Evolutionary conservation across 805 yeast genomes (phyloP).

Genomic region (Schwanniomyces vanrijiae): DNA sequence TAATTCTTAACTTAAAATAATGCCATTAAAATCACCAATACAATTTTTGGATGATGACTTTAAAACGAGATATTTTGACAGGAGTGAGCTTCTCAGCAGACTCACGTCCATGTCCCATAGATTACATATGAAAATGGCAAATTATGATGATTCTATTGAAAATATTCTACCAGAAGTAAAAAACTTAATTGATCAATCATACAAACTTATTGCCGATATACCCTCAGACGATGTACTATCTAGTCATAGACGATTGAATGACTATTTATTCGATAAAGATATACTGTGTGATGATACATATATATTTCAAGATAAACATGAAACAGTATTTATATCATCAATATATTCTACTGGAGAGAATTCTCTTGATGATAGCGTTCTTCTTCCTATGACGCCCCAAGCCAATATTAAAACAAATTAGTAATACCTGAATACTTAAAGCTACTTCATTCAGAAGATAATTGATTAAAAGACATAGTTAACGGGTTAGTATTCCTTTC

Average conservation of each 20-base stretch:
- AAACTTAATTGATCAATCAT: constrained; percentile 2
- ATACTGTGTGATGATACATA: background rate
- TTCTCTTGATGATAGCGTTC: background rate
- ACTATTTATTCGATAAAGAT: background rate
- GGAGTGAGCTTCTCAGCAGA: background rate
- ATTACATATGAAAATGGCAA: background rate
- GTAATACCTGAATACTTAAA: background rate
- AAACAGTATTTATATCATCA: background rate
- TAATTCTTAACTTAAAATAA: background rate
- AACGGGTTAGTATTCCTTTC: too few species aligned
- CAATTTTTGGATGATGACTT: background rate
- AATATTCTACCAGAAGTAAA: background rate
- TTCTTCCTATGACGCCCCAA: background rate
- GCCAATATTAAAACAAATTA: background rate
- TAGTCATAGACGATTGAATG: background rate
- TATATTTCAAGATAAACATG: background rate
- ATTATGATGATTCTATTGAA: background rate
- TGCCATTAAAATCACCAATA: background rate
- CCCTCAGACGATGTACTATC: background rate
- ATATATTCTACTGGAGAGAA: background rate
- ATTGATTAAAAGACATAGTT: too few species aligned
- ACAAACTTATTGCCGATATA: background rate
- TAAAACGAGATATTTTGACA: background rate
- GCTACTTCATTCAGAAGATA: too few species aligned
- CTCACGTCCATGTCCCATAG: background rate